Evolutionary conservation across 2,329 filamentous ascomycete species (phyloP).

Genomic region (Aureobasidium melanogenum): DNA sequence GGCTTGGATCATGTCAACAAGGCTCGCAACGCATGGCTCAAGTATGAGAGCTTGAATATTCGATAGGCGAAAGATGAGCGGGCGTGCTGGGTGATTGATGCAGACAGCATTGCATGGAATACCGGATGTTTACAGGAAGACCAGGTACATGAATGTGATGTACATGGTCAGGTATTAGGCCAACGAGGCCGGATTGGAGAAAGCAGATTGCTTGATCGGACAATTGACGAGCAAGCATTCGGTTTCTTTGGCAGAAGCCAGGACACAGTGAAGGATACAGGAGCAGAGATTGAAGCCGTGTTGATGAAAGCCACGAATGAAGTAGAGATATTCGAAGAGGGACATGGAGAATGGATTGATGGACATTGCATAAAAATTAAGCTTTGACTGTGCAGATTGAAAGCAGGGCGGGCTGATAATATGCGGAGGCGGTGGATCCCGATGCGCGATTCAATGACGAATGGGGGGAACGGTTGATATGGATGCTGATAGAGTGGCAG

Average conservation of each 20-base stretch:
- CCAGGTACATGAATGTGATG: neutral
- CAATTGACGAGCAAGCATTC: neutral
- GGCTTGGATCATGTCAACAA: constrained; percentile 57
- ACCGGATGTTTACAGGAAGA: neutral
- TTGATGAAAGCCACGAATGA: neutral
- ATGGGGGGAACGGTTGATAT: neutral
- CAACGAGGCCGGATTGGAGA: neutral
- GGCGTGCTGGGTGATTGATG: neutral
- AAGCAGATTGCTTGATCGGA: neutral
- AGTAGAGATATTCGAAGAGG: constrained; percentile 1
- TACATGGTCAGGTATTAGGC: neutral
- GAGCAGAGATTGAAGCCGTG: neutral
- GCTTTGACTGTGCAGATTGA: too few species aligned
- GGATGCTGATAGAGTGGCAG: neutral
- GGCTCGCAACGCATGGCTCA: constrained; percentile 48
- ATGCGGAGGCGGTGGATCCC: neutral
- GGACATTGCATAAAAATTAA: neutral
- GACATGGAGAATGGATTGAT: neutral
- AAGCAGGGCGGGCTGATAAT: too few species aligned
- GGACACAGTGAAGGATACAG: neutral
- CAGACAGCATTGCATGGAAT: neutral
- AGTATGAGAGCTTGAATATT: constrained; percentile 57
- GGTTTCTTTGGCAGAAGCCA: neutral
- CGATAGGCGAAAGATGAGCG: constrained; percentile 28
- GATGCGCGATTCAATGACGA: neutral